These are phyloP conservation scores for Camellia oleifera DNA, from an alignment of 179 eudicot species.

Conservation along the genomic window DNA sequence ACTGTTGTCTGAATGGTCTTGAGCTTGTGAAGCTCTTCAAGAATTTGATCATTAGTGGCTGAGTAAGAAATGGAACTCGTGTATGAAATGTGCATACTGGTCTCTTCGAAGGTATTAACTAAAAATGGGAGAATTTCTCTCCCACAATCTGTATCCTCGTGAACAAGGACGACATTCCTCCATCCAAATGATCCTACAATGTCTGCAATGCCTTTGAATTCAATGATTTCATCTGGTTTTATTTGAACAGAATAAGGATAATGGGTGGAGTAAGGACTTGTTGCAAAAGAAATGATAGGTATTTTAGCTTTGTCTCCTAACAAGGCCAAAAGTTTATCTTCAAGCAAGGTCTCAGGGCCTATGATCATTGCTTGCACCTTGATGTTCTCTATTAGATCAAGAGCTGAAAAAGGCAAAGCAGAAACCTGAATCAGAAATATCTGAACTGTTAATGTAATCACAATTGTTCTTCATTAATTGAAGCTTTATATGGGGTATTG, in stretches of 20 bases:
- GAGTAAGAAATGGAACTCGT: conserved; percentile 21
- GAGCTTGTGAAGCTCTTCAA: conserved; percentile 22
- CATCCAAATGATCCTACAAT: conserved; percentile 29
- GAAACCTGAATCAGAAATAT: neutral
- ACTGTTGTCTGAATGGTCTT: conserved; percentile 28
- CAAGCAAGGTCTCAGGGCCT: conserved; percentile 27
- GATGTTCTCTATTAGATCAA: conserved; percentile 9
- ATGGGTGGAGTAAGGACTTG: conserved; percentile 19
- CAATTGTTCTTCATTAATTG: neutral
- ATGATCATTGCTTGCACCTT: conserved; percentile 28
- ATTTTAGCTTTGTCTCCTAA: conserved; percentile 25
- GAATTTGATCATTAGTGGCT: conserved; percentile 22
- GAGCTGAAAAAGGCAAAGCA: neutral
- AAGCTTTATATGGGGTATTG: no score
- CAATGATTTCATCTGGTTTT: conserved; percentile 20
- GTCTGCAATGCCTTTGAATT: conserved; percentile 22
- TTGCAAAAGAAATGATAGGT: conserved; percentile 32
- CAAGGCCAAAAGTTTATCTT: conserved; percentile 19
- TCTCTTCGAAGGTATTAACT: conserved; percentile 15
- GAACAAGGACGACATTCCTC: conserved; percentile 25
- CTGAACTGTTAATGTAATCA: neutral
- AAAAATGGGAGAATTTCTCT: conserved; percentile 25
- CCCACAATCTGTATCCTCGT: conserved; percentile 24
- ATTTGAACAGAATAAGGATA: conserved; percentile 27
- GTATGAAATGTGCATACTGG: conserved; percentile 19